A percentile compares a stretch with the other conserved stretches of the same genome.
phyloP scores from a whole-genome alignment of 129 eudicot species.

The Pittosporum tobira region DNA sequence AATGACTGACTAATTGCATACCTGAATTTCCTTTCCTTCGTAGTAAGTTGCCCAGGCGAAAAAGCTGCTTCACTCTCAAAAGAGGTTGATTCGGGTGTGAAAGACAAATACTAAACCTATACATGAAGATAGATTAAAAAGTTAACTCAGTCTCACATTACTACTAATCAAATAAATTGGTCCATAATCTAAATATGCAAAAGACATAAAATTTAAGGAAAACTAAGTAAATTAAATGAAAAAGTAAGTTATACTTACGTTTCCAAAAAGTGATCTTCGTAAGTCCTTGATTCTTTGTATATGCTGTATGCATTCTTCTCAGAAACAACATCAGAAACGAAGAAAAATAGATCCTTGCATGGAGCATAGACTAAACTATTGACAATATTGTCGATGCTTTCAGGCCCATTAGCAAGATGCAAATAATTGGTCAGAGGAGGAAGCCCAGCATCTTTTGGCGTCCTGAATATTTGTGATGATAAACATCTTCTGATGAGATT shows the following conservation, averaged over 20 bases:
- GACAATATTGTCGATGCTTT: constrained; percentile 30
- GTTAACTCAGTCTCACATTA: too few species aligned
- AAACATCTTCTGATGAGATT: constrained; percentile 60
- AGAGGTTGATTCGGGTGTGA: constrained; percentile 73
- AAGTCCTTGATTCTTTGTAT: constrained; percentile 42
- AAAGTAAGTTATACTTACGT: constrained; percentile 37
- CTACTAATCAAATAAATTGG: too few species aligned
- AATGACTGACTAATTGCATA: too few species aligned
- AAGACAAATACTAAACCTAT: too few species aligned
- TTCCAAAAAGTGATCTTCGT: constrained; percentile 43
- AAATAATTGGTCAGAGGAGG: constrained; percentile 20
- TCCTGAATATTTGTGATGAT: constrained; percentile 68
- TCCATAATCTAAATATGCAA: too few species aligned
- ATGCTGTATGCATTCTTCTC: constrained; percentile 47
- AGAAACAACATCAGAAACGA: constrained; percentile 57
- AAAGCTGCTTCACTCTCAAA: constrained; percentile 81
- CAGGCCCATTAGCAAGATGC: constrained; percentile 65
- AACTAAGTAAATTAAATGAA: too few species aligned
- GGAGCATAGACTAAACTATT: constrained; percentile 82
- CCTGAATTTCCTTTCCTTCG: constrained; percentile 67
- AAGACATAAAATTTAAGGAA: too few species aligned
- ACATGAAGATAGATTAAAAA: too few species aligned
- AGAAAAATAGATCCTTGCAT: constrained; percentile 65
- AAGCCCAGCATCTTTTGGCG: constrained; percentile 17
- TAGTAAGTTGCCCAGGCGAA: constrained; percentile 68